phyloP scores from a whole-genome alignment of 345 rosid genomes.

The Gossypioides kirkii region DNA sequence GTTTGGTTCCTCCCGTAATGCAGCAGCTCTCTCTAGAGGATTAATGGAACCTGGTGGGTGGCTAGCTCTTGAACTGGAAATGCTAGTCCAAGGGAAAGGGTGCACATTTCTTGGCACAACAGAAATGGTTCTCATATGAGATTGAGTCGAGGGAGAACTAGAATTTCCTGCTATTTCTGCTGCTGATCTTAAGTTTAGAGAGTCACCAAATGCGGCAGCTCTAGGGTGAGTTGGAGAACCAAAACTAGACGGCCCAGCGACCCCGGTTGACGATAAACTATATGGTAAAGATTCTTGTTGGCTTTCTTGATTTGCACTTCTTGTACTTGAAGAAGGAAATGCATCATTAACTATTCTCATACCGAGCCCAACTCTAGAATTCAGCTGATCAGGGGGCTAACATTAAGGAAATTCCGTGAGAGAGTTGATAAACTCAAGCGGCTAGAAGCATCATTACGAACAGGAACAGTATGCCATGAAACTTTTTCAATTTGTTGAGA shows the following conservation, averaged over 20 bases:
- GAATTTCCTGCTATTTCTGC: slow-evolving; percentile 29
- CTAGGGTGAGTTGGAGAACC: slow-evolving; percentile 37
- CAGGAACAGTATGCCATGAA: slow-evolving; percentile 32
- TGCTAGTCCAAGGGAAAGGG: slow-evolving; percentile 47
- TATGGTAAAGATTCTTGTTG: slow-evolving; percentile 48
- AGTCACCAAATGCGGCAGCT: slow-evolving; percentile 37
- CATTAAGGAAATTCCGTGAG: slow-evolving; percentile 35
- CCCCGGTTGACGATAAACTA: slow-evolving; percentile 40
- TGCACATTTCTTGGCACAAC: slow-evolving; percentile 44
- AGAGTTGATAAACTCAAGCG: slow-evolving; percentile 55
- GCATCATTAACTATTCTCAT: slow-evolving; percentile 37
- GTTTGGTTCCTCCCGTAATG: slow-evolving; percentile 40
- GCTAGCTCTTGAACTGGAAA: slow-evolving; percentile 45
- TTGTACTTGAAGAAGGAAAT: slow-evolving; percentile 40
- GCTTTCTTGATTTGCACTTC: slow-evolving; percentile 43
- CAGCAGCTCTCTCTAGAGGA: slow-evolving; percentile 41
- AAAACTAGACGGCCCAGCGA: slow-evolving; percentile 35
- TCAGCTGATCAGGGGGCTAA: slow-evolving; percentile 37
- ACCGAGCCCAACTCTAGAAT: slow-evolving; percentile 46
- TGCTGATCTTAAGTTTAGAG: slow-evolving; percentile 40
- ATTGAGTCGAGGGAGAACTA: slow-evolving; percentile 38
- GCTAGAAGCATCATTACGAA: slow-evolving; percentile 45
- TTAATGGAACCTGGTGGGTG: slow-evolving; percentile 34
- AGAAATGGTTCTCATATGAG: slow-evolving; percentile 38
- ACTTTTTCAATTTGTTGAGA: slow-evolving; percentile 43